phyloP scores from a whole-genome alignment of 176 grass and related monocot genomes.

The Olyra latifolia region DNA sequence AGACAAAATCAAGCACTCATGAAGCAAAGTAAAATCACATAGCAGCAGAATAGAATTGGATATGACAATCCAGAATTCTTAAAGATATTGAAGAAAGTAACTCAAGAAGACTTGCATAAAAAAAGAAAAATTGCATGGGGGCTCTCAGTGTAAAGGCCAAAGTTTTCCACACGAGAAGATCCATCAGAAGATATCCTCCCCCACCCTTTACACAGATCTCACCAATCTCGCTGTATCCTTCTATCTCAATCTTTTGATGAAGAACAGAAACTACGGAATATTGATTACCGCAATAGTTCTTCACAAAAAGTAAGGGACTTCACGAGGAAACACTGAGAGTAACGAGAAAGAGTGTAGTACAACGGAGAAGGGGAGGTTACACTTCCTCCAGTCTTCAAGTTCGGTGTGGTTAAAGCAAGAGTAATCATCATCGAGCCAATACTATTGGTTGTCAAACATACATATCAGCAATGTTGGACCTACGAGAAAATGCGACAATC shows the following conservation, averaged over 20 bases:
- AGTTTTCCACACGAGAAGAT: conserved; percentile 37
- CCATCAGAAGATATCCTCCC: conserved; percentile 2
- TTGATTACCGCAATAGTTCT: background rate
- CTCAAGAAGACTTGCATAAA: background rate
- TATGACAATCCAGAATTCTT: background rate
- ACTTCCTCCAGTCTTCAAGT: background rate
- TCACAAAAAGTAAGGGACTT: conserved; percentile 20
- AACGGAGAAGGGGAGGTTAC: background rate
- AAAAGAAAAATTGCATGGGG: background rate
- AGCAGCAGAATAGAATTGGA: background rate
- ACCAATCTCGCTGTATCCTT: background rate
- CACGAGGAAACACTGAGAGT: conserved; percentile 8
- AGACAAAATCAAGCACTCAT: background rate
- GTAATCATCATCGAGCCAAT: conserved; percentile 32
- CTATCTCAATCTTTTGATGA: conserved; percentile 21
- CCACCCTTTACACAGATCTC: background rate
- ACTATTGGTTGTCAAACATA: background rate
- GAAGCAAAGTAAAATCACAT: background rate
- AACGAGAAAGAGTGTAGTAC: background rate
- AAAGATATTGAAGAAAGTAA: background rate
- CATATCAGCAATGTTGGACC: background rate
- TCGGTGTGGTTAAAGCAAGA: conserved; percentile 45
- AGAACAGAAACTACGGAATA: background rate
- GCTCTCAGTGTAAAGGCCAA: conserved; percentile 39
- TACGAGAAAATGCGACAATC: conserved; percentile 7